Conservation (phyloP, 2,329 filamentous ascomycete species). For the Penicillium sp. region DNA sequence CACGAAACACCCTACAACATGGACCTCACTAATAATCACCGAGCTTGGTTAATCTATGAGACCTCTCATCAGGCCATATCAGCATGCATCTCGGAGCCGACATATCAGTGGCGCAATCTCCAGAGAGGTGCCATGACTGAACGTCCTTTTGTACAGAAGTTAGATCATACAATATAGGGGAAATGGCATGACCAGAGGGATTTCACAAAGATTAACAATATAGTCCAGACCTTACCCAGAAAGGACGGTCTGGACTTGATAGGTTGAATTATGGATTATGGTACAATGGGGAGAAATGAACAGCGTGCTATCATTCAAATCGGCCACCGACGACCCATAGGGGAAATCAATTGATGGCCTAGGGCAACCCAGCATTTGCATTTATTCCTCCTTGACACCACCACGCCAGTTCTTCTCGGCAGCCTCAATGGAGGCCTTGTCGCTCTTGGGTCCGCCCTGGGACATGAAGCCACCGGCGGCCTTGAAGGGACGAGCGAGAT, state of each 20-base stretch:
- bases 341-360: neutral
- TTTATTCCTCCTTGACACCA: constrained; percentile 53
- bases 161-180: neutral
- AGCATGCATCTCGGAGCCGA: neutral
- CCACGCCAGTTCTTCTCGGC: constrained; percentile 52
- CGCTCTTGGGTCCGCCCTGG: constrained; percentile 72
- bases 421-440: constrained; percentile 71
- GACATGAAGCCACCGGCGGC: constrained; percentile 76
- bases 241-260: neutral
- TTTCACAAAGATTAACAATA: neutral
- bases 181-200: neutral
- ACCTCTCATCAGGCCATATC: constrained; percentile 6
- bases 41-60: neutral
- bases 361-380: neutral
- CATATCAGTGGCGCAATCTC: neutral
- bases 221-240: neutral
- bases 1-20: neutral
- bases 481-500: constrained; percentile 97
- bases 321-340: neutral
- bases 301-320: constrained; percentile 2
- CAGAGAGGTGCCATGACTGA: neutral
- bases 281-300: constrained; percentile 3
- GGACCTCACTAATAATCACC: neutral
- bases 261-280: constrained; percentile 8
- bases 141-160: neutral